Percentiles rank a stretch among this genome's conserved stretches.
phyloP scores from a whole-genome alignment of 768 basidiomycete genomes.

The Collybia sordida region DNA sequence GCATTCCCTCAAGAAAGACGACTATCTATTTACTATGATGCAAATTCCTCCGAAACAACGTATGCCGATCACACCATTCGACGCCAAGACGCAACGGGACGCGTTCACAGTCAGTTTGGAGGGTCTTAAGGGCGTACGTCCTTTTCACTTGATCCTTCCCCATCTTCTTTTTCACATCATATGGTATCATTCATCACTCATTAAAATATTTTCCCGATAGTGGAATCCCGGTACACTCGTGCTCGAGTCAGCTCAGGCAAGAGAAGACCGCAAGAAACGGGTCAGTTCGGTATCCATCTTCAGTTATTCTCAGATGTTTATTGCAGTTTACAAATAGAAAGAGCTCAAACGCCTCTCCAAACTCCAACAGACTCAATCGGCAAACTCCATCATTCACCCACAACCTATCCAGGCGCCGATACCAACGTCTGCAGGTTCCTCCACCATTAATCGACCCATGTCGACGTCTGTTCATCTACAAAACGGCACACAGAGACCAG shows the following conservation, averaged over 20 bases:
- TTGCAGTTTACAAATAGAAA: slow-evolving; percentile 45
- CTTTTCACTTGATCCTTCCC: slow-evolving; percentile 7
- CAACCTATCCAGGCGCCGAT: slow-evolving; percentile 31
- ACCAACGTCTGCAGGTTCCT: slow-evolving; percentile 26
- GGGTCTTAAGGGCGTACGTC: slow-evolving; percentile 69
- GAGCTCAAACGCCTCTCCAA: slow-evolving; percentile 71
- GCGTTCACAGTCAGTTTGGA: slow-evolving; percentile 74
- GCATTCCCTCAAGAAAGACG: slow-evolving; percentile 80
- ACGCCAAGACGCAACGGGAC: slow-evolving; percentile 64
- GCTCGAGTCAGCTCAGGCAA: slow-evolving; percentile 68
- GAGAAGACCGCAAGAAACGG: slow-evolving; percentile 77
- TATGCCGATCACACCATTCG: slow-evolving; percentile 60
- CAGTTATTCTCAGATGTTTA: background rate
- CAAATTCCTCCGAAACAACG: slow-evolving; percentile 71
- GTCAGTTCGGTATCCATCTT: slow-evolving; percentile 37
- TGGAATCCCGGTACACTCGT: slow-evolving; percentile 68
- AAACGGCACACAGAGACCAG: slow-evolving; percentile 32
- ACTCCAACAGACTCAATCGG: slow-evolving; percentile 36
- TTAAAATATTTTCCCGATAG: slow-evolving; percentile 29
- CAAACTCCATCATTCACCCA: slow-evolving; percentile 20
- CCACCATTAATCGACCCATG: slow-evolving; percentile 19
- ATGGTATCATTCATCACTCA: slow-evolving; percentile 1
- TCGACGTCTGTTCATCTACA: slow-evolving; percentile 20
- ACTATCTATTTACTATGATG: slow-evolving; percentile 66
- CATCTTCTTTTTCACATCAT: slow-evolving; percentile 1